phyloP scores from a whole-genome alignment of 164 flowering plant species.

The Chimonanthus praecox region DNA sequence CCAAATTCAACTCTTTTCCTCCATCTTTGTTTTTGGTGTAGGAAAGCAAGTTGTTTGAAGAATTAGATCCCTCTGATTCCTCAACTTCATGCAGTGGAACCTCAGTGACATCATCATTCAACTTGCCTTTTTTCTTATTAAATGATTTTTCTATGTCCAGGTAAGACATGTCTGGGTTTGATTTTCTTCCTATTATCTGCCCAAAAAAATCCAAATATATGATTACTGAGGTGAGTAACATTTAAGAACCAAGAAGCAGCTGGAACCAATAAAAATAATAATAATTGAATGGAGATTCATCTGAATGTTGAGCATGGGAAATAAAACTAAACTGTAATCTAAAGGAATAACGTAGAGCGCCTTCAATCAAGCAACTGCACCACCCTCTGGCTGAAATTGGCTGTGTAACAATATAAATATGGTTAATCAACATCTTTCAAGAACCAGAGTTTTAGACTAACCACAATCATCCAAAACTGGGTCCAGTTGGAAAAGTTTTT shows the following conservation, averaged over 20 bases:
- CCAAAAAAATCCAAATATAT: background rate
- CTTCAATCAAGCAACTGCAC: background rate
- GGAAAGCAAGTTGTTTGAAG: slow-evolving; percentile 16
- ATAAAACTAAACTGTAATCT: no score
- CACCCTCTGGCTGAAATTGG: background rate
- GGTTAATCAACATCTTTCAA: background rate
- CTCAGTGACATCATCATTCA: slow-evolving; percentile 27
- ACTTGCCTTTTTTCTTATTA: slow-evolving; percentile 45
- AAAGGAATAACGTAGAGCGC: background rate
- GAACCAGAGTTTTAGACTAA: background rate
- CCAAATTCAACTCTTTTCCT: slow-evolving; percentile 36
- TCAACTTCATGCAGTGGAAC: slow-evolving; percentile 41
- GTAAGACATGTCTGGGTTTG: slow-evolving; percentile 60
- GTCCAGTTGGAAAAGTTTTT: no score
- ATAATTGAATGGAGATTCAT: background rate
- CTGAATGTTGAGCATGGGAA: background rate
- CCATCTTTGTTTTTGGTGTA: background rate
- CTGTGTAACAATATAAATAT: background rate
- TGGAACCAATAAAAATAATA: background rate
- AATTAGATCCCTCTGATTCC: slow-evolving; percentile 19
- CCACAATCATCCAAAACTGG: no score
- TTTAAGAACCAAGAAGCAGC: background rate
- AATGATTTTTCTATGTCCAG: slow-evolving; percentile 75
- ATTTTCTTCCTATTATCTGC: slow-evolving; percentile 72
- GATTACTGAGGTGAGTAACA: background rate